Conservation (phyloP, 2,329 filamentous ascomycete genomes). For the Neopestalotiopsis sp. region DNA sequence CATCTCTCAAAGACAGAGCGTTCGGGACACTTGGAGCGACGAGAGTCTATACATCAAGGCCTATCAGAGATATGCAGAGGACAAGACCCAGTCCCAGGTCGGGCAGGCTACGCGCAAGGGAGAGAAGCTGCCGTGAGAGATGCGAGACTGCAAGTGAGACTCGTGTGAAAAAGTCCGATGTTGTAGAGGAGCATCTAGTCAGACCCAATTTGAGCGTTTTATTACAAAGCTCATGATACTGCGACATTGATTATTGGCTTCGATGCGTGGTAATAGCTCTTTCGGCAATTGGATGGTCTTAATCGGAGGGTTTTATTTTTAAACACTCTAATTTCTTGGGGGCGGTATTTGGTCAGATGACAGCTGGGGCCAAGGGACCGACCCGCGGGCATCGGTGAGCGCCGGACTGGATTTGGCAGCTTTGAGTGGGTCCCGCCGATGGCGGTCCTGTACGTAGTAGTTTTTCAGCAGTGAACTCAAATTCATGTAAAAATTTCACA, state of each 20-base stretch:
- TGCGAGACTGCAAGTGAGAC: too few relatives aligned
- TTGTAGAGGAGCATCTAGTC: too few relatives aligned
- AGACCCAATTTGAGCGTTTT: too few relatives aligned
- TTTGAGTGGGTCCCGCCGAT: not conserved
- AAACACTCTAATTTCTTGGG: too few relatives aligned
- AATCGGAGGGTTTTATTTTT: not conserved
- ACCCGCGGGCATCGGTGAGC: not conserved
- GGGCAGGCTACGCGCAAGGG: slow-evolving; percentile 68
- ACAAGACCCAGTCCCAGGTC: slow-evolving; percentile 65
- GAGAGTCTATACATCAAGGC: slow-evolving; percentile 70
- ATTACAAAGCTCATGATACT: too few relatives aligned
- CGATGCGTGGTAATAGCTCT: too few relatives aligned
- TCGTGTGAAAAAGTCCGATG: too few relatives aligned
- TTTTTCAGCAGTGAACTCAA: not conserved
- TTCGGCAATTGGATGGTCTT: too few relatives aligned
- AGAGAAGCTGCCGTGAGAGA: slow-evolving; percentile 60
- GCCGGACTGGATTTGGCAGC: not conserved
- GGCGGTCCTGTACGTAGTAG: not conserved
- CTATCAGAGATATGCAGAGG: slow-evolving; percentile 71
- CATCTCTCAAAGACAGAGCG: slow-evolving; percentile 62
- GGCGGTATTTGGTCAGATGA: not conserved
- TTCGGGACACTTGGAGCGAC: slow-evolving; percentile 71
- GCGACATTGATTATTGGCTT: too few relatives aligned
- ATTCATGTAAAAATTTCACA: not conserved
- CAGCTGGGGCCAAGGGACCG: not conserved